A percentile compares a stretch with the other conserved stretches of the same genome.
These are phyloP conservation scores for Phytopythium cucurbitacearum DNA, from an alignment of 352 stramenopile genomes.

Conservation along the genomic window DNA sequence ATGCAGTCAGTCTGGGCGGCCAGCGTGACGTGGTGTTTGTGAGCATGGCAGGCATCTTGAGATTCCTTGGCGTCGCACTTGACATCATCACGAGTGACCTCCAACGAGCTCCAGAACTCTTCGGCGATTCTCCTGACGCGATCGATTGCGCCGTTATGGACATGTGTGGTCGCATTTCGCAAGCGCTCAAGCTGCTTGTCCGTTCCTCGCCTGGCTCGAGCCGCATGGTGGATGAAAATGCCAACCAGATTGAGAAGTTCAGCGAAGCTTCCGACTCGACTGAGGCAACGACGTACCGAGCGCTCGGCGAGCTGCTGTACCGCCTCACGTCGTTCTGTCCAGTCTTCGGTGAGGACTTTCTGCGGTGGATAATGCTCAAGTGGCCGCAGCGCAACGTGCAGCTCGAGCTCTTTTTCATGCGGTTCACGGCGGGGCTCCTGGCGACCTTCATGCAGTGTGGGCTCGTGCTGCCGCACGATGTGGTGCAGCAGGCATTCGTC, in stretches of 20 bases:
- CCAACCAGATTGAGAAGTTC: constrained; percentile 66
- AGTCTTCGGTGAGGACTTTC: constrained; percentile 50
- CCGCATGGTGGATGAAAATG: constrained; percentile 30
- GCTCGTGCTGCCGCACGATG: constrained; percentile 39
- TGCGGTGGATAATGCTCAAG: constrained; percentile 67
- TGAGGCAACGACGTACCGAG: constrained; percentile 59
- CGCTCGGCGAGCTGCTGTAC: constrained; percentile 59
- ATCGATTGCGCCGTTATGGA: constrained; percentile 27
- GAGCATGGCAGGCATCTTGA: constrained; percentile 53
- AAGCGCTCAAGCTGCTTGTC: constrained; percentile 46
- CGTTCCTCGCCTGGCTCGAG: constrained; percentile 47
- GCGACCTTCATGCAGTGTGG: constrained; percentile 56
- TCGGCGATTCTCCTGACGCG: constrained; percentile 29
- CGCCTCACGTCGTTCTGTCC: constrained; percentile 56
- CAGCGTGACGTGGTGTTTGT: constrained; percentile 31
- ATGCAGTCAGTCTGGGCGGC: constrained; percentile 4
- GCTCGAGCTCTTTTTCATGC: constrained; percentile 72
- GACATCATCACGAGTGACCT: constrained; percentile 34
- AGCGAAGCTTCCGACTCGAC: constrained; percentile 54
- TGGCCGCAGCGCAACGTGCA: constrained; percentile 73
- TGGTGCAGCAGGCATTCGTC: constrained; percentile 46
- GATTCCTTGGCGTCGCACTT: constrained; percentile 48
- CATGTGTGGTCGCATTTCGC: constrained; percentile 42
- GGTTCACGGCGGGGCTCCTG: constrained; percentile 55
- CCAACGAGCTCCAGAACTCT: constrained; percentile 26